These are phyloP conservation scores for Melanogaster broomeanus DNA, from an alignment of 768 basidiomycete genomes.

Conservation along the genomic window DNA sequence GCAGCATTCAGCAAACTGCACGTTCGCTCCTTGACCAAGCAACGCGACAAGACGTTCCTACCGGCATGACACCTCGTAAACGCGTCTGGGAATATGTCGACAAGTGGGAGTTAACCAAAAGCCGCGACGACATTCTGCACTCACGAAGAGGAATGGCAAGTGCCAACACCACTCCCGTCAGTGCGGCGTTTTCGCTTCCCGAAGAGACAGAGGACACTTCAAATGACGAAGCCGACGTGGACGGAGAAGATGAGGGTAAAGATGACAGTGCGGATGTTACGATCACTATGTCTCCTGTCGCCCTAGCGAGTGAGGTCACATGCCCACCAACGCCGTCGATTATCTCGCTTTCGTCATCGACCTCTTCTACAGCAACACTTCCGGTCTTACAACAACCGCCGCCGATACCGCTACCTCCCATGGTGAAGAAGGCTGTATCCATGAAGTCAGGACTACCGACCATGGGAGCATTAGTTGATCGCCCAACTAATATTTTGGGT, in stretches of 20 bases:
- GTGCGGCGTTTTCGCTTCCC: constrained; percentile 37
- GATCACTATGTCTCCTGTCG: constrained; percentile 12
- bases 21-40: constrained; percentile 57
- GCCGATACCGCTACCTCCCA: constrained; percentile 3
- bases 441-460: constrained; percentile 25
- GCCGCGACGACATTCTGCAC: constrained; percentile 59
- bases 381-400: constrained; percentile 15
- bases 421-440: constrained; percentile 22
- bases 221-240: constrained; percentile 25
- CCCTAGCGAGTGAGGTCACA: constrained; percentile 2
- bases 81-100: constrained; percentile 70
- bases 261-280: constrained; percentile 21
- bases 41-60: constrained; percentile 61
- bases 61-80: constrained; percentile 78
- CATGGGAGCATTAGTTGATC: constrained; percentile 30
- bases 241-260: constrained; percentile 17
- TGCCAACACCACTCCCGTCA: constrained; percentile 39
- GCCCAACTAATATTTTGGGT: constrained; percentile 36
- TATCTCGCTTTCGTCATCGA: constrained; percentile 39
- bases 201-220: constrained; percentile 24
- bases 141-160: constrained; percentile 42
- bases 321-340: constrained; percentile 22
- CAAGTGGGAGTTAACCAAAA: constrained; percentile 69
- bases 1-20: constrained; percentile 50
- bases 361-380: constrained; percentile 39